Evolutionary conservation across 768 basidiomycete species (phyloP).

Genomic region (Pulveroboletus ravenelii): DNA sequence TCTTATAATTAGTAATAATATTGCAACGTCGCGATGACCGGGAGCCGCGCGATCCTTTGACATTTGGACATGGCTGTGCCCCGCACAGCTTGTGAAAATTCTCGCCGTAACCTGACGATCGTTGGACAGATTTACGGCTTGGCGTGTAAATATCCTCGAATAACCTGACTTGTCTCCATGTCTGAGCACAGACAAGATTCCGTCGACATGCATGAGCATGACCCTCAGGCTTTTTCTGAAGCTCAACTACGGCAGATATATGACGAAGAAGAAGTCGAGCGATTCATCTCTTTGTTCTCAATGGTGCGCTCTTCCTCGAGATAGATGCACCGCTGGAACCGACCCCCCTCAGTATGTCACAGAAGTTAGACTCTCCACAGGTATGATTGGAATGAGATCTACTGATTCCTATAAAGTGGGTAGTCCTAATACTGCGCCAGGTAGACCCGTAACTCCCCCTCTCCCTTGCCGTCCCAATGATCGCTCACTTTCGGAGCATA

Average conservation of each 20-base stretch:
- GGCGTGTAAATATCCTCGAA: no score
- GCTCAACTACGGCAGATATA: constrained; percentile 52
- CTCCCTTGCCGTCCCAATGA: constrained; percentile 8
- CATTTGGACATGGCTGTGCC: no score
- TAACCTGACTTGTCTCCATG: constrained; percentile 12
- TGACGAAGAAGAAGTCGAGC: constrained; percentile 60
- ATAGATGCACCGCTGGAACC: neutral
- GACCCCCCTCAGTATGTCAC: constrained; percentile 47
- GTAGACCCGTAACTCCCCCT: neutral
- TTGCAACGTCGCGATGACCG: no score
- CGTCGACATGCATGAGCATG: neutral
- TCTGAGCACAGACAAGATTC: constrained; percentile 4
- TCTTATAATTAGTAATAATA: no score
- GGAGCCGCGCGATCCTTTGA: no score
- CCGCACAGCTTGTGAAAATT: no score
- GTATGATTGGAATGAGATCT: constrained; percentile 22
- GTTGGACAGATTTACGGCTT: no score
- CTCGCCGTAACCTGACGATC: no score
- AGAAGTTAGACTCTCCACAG: constrained; percentile 43
- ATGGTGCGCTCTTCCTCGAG: constrained; percentile 37
- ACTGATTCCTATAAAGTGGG: constrained; percentile 7
- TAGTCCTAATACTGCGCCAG: neutral
- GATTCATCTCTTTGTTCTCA: constrained; percentile 59
- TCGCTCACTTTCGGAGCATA: constrained; percentile 24
- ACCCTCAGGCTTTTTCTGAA: constrained; percentile 39